A percentile compares a stretch with the other conserved stretches of the same genome.
Conservation (phyloP, 2,329 filamentous ascomycete genomes). For the Xylaria digitata region DNA sequence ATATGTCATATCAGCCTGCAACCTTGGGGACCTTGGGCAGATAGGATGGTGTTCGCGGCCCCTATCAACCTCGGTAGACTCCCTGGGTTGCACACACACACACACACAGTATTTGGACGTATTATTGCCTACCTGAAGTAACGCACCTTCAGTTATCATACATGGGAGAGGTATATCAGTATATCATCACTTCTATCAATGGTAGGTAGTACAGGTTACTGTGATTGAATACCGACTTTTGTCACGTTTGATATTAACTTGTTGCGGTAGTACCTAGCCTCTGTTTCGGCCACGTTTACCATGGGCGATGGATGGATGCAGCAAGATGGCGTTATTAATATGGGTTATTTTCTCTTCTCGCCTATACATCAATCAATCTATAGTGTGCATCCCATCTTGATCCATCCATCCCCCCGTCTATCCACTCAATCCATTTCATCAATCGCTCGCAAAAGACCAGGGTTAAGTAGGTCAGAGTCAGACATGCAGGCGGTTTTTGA, state of each 20-base stretch:
- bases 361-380: slow-evolving; percentile 9
- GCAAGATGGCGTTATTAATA: slow-evolving; percentile 25
- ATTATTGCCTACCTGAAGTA: slow-evolving; percentile 6
- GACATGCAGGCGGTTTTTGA: slow-evolving; percentile 31
- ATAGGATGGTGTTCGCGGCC: neutral
- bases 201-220: neutral
- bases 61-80: slow-evolving; percentile 11
- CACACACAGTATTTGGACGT: neutral
- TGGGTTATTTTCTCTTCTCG: slow-evolving; percentile 20
- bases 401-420: neutral
- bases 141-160: slow-evolving; percentile 3
- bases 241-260: slow-evolving; percentile 14
- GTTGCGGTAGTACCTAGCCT: slow-evolving; percentile 4
- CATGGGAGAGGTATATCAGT: too few species aligned
- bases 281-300: slow-evolving; percentile 26
- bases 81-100: slow-evolving; percentile 12
- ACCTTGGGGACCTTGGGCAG: slow-evolving; percentile 7
- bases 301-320: slow-evolving; percentile 15
- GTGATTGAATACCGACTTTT: slow-evolving; percentile 13
- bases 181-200: too few species aligned
- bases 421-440: neutral
- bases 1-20: slow-evolving; percentile 31
- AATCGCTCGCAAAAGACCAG: slow-evolving; percentile 17
- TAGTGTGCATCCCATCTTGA: neutral
- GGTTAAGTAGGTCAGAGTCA: slow-evolving; percentile 21